A percentile compares a stretch with the other conserved stretches of the same genome.
phyloP scores from a whole-genome alignment of 345 rosid genomes.

The Excoecaria cochinchinensis region DNA sequence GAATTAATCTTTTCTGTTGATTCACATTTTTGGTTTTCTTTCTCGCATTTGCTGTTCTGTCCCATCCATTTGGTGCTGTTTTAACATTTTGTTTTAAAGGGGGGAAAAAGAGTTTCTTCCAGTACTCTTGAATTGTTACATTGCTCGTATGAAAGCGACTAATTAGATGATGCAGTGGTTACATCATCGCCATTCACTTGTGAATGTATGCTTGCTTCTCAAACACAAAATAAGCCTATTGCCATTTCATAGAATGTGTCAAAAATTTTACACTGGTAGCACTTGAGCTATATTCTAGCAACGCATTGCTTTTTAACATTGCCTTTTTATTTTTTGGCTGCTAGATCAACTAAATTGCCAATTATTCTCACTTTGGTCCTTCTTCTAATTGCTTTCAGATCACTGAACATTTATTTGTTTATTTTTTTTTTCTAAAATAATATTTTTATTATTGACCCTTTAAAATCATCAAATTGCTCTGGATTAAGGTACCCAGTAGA shows the following conservation, averaged over 20 bases:
- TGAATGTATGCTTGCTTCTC: not conserved
- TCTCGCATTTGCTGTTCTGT: not conserved
- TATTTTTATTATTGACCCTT: not conserved
- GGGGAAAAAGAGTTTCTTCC: too few relatives aligned
- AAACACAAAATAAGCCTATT: not conserved
- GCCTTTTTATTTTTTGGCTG: not conserved
- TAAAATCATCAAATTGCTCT: not conserved
- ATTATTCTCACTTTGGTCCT: too few relatives aligned
- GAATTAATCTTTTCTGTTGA: too few relatives aligned
- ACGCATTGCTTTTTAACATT: not conserved
- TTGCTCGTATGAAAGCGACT: too few relatives aligned
- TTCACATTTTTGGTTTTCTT: not conserved
- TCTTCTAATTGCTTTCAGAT: too few relatives aligned
- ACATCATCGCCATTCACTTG: not conserved
- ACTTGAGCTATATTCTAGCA: not conserved
- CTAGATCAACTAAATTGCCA: not conserved
- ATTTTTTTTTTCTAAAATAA: not conserved
- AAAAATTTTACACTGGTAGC: not conserved
- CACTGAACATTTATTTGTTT: too few relatives aligned
- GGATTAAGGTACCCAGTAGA: constrained; percentile 58
- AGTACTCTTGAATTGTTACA: too few relatives aligned
- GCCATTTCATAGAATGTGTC: not conserved
- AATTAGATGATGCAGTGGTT: not conserved
- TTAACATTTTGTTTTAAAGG: too few relatives aligned
- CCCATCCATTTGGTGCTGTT: not conserved